phyloP scores from a whole-genome alignment of 148 eudicot species.

The Persicaria maculosa region DNA sequence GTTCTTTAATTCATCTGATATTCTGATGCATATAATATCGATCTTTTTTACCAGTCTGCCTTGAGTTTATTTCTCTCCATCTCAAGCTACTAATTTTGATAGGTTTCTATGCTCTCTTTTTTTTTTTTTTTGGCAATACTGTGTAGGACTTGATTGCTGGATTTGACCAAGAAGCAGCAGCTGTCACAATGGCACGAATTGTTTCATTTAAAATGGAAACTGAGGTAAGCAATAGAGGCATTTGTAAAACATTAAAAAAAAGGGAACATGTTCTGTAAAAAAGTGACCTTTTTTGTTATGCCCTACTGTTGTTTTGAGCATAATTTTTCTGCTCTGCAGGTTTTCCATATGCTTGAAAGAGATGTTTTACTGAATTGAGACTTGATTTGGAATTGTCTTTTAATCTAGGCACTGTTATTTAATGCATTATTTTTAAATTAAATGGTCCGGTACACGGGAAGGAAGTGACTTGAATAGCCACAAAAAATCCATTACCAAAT shows the following conservation, averaged over 20 bases:
- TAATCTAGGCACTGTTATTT: not conserved
- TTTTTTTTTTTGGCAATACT: slow-evolving; percentile 6
- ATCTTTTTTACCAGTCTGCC: not conserved
- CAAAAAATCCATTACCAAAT: not conserved
- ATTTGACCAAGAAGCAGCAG: slow-evolving; percentile 99
- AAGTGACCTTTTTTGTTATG: not conserved
- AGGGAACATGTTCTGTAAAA: not conserved
- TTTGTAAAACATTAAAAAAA: not conserved
- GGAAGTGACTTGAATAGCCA: not conserved
- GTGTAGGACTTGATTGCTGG: slow-evolving; percentile 78
- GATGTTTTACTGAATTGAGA: not conserved
- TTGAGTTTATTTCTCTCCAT: not conserved
- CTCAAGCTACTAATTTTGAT: not conserved
- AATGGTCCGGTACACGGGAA: not conserved
- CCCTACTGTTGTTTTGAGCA: not conserved
- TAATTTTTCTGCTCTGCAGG: not conserved
- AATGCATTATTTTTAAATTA: not conserved
- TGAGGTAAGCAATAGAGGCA: slow-evolving; percentile 45
- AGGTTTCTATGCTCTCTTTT: not conserved
- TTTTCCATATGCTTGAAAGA: not conserved
- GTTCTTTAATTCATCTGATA: not conserved
- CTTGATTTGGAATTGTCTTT: not conserved
- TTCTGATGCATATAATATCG: not conserved
- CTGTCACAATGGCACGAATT: slow-evolving; percentile 78
- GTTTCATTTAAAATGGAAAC: slow-evolving; percentile 96